Evolutionary conservation across 108 stramenopile genomes (phyloP).

Genomic region (Nitzschia sp.): DNA sequence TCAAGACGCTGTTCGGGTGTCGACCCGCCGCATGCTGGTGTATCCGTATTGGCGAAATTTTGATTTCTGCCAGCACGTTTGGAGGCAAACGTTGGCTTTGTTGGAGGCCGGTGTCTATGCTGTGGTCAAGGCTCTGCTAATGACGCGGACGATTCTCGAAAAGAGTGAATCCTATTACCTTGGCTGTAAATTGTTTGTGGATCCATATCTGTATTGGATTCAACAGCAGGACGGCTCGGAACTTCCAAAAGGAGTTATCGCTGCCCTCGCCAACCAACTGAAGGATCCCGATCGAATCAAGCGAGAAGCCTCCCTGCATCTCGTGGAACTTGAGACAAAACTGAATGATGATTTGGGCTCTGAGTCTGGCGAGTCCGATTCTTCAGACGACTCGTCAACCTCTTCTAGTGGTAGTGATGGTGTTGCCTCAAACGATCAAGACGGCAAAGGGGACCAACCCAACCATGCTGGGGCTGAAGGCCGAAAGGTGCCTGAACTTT

Average conservation of each 20-base stretch:
- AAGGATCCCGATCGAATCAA: background rate
- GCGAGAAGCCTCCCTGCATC: no score
- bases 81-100: constrained; percentile 48
- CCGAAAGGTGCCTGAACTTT: no score
- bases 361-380: no score
- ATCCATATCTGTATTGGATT: constrained; percentile 77
- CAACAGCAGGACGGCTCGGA: constrained; percentile 32
- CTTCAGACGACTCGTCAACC: no score
- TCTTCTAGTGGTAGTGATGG: no score
- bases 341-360: no score
- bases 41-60: constrained; percentile 91
- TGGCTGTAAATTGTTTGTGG: constrained; percentile 82
- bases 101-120: constrained; percentile 38
- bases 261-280: background rate
- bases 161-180: constrained; percentile 90
- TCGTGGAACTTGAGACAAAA: no score
- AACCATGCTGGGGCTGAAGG: no score
- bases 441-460: no score
- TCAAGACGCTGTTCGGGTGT: constrained; percentile 19
- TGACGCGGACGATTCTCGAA: constrained; percentile 75
- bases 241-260: background rate
- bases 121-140: constrained; percentile 78
- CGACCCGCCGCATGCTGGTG: constrained; percentile 72
- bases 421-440: no score
- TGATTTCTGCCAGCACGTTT: constrained; percentile 35